Conservation (phyloP, 139 green algal genomes). For the Tetradesmus lagerheimii region DNA sequence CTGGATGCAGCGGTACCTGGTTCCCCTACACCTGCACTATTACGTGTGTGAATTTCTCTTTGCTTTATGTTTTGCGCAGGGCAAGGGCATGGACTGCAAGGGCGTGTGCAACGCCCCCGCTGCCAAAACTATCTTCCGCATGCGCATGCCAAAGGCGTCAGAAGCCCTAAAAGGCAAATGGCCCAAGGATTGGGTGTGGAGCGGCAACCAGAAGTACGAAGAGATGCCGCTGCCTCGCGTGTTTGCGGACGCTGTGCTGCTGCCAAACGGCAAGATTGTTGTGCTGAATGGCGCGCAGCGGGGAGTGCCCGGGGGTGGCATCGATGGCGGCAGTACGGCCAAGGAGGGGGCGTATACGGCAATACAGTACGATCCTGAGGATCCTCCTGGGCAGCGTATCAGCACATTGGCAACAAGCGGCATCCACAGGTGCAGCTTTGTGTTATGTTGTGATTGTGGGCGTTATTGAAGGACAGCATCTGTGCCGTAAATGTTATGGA, state of each 20-base stretch:
- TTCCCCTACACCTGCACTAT: background rate
- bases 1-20: too few species aligned
- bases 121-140: constrained; percentile 42
- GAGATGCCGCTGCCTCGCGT: constrained; percentile 39
- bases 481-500: too few species aligned
- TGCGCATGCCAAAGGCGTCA: constrained; percentile 18
- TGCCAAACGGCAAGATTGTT: constrained; percentile 35
- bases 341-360: constrained; percentile 36
- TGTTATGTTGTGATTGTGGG: background rate
- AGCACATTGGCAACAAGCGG: constrained; percentile 22
- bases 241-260: constrained; percentile 47
- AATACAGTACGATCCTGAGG: constrained; percentile 39
- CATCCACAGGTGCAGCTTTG: constrained; percentile 35
- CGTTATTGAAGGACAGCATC: too few species aligned
- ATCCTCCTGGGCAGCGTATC: constrained; percentile 1
- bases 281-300: constrained; percentile 12
- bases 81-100: constrained; percentile 46
- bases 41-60: background rate
- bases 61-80: background rate
- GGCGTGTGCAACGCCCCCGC: constrained; percentile 44
- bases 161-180: constrained; percentile 37
- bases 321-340: constrained; percentile 38
- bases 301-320: constrained; percentile 36
- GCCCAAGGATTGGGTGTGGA: constrained; percentile 28
- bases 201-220: constrained; percentile 35